Base-by-base conservation (phyloP, 257 asterid species). In the Gentiana macrophylla region DNA sequence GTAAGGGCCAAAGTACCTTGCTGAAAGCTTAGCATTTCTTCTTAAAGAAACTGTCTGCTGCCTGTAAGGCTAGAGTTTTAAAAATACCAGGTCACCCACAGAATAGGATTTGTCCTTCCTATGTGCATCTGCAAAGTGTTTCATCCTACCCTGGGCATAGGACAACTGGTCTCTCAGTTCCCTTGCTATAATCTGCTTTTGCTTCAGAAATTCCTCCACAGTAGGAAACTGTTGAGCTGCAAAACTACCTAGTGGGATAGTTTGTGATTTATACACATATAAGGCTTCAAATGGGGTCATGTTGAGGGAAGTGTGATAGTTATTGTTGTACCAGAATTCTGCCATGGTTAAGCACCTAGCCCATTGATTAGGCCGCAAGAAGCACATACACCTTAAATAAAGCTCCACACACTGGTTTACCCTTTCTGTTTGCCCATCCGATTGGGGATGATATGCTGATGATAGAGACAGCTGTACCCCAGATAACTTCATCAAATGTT, bases 271-370 rank as follows among this genome's bases (percentile, higher is more conserved):
- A 15, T 15, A 15, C 5, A 3, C 58, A 54, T 54, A 54, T 2
- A 54, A 6, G 8, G 58, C 58, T 36, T 54, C 37, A 54, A 54
- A 54, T 48, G n/a, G 12, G 11, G 51, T 11, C 52, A 48, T 9
- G 10, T 47, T 12, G 6, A 8, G 12, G 10, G 52, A 8, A 6
- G 51, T 12, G 45, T 15, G 62, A 15, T 6, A 6, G 6, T n/a
- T 11, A n/a, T 35, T 43, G 32, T 13, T 41, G 2, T 38, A 12
- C 35, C 11, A 41, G 4, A 5, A 45, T 5, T 9, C 61, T 3
- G 33, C 49, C 49, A 4, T 13, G 2, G 51, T 2, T 6, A 52
- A 3, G 0, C 32, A 54, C 8, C 8, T 5, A 15, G 2, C 9
- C 37, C 58, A 32, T 6, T 2, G 0, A 1, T 11, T 10, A 54